Evolutionary conservation across 2,329 filamentous ascomycete species (phyloP), one percentile per base, ranked within the genome.

Genomic region (Exophiala bonariae): DNA sequence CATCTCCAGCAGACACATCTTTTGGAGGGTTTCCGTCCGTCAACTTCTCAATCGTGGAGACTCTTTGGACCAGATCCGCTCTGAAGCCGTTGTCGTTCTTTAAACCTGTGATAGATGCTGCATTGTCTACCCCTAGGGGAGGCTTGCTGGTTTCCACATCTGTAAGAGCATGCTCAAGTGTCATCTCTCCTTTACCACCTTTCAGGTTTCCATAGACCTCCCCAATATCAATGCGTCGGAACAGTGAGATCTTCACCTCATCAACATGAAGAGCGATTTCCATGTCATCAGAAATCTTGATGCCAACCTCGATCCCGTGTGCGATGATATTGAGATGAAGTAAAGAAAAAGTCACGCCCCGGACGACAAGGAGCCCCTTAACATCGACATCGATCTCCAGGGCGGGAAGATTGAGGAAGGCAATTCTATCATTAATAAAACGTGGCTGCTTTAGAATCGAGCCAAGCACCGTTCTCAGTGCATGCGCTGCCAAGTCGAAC

Each of bases 181-280:
- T 76, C 67, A 78, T 76, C 59, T 78, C 75, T 47, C 59, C 64
- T 50, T 74, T 63, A n/a, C 72, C 73, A 17, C 75, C 76, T 58
- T 80, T 80, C 38, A 79, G 59, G 56, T 78, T 79, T n/a, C 69
- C 74, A 56, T 73, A 79, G 9, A 78, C 73, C 50, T 80, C 73
- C 3, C 72, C 71, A 26, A 80, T 67, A n/a, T 73, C 68, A 26
- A 79, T 75, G 4, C 68, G 63, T 31, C 77, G 63, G 52, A 79
- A 77, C 0, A 80, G 61, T 2, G 63, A 63, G 16, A 79, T 69
- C 4, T 62, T 67, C 2, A 78, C 74, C 47, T 74, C 68, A 39
- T 79, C 76, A 2, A 67, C 69, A 48, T 74, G 72, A 36, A 79
- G 71, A 1, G 75, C 74, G 11, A 80, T 59, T 57, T 80, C 77